Base-by-base conservation (phyloP, 2,329 filamentous ascomycete species). In the Sarocladiaceae sp. region DNA sequence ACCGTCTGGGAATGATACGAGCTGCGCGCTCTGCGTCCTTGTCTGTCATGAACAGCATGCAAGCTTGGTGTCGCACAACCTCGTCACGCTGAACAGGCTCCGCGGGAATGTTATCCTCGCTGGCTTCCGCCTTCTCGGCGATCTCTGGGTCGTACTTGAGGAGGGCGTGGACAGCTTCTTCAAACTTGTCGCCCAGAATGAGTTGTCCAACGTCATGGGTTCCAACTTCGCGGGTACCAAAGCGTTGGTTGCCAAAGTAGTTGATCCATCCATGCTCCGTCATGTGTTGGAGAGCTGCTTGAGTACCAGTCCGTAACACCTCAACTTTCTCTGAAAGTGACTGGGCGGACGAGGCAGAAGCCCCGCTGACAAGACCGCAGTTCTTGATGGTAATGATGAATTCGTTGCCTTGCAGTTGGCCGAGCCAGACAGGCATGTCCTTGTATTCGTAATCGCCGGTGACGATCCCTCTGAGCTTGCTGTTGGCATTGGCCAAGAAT, bases 171-270 rank as follows among this genome's bases (percentile, higher is more conserved):
- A 93, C 80, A 12, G 91, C 91, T 24, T 79, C 85, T 58, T 90
- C 76, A 53, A 89, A 89, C 56, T 95, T 81, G 23, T 79, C 83
- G 53, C 86, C 77, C 1, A 98, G 74, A 58, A 98, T 89, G 60
- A 87, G 83, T 58, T 84, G 79, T 40, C 93, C 93, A 41, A 96
- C 72, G 32, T 83, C 76, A 57, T 97, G 88, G 0, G 93, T 98
- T 26, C 89, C 85, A 11, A 87, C 84, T 21, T 80, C 70, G 62
- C 93, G 91, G 0, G 89, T 91, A 21, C 93, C 93, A 56, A 98
- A 98, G 19, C 93, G 82, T 66, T 98, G 93, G n/a, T 97, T 80
- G 7, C 93, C 93, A 58, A 90, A 98, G 68, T 97, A 98, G 66
- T 98, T 98, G 65, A 98, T 82, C 70, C 94, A 98, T 3, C 93